Percentiles rank a stretch among this genome's conserved stretches.
phyloP scores from a whole-genome alignment of 1,139 yeast species.

The Petasospora fabianii region DNA sequence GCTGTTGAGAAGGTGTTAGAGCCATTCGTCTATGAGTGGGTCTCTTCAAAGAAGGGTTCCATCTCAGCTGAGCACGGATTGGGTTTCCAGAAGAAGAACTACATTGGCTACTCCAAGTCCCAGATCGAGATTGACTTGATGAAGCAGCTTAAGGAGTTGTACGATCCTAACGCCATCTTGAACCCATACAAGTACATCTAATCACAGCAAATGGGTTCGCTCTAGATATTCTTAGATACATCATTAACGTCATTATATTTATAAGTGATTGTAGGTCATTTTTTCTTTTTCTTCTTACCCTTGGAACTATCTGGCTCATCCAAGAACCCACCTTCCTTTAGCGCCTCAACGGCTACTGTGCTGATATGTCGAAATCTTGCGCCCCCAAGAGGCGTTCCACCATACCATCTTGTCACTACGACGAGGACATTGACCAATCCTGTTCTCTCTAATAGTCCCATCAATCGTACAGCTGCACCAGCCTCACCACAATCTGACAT shows the following conservation, averaged over 20 bases:
- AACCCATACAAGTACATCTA: constrained; percentile 85
- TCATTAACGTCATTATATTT: background rate
- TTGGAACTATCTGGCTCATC: constrained; percentile 2
- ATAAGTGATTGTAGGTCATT: background rate
- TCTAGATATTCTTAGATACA: background rate
- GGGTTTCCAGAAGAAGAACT: constrained; percentile 93
- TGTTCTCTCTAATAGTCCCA: constrained; percentile 46
- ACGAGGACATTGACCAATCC: constrained; percentile 50
- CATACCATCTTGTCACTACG: constrained; percentile 71
- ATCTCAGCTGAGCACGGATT: constrained; percentile 96
- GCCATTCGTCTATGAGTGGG: constrained; percentile 93
- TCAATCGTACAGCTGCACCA: constrained; percentile 56
- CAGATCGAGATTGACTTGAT: constrained; percentile 66
- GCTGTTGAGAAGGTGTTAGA: constrained; percentile 75
- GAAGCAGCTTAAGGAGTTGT: constrained; percentile 70
- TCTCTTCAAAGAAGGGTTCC: constrained; percentile 72
- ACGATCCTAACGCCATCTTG: constrained; percentile 85
- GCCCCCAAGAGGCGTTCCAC: constrained; percentile 64
- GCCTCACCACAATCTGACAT: constrained; percentile 61
- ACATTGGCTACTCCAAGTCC: constrained; percentile 78
- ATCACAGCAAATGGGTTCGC: too few relatives aligned
- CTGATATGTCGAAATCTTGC: constrained; percentile 61
- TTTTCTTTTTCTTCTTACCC: constrained; percentile 9
- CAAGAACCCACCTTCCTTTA: constrained; percentile 24
- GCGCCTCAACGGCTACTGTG: constrained; percentile 45